These are phyloP conservation scores for Entomophthora muscae DNA, from an alignment of 371 early-diverging fungal genomes.

Conservation along the genomic window DNA sequence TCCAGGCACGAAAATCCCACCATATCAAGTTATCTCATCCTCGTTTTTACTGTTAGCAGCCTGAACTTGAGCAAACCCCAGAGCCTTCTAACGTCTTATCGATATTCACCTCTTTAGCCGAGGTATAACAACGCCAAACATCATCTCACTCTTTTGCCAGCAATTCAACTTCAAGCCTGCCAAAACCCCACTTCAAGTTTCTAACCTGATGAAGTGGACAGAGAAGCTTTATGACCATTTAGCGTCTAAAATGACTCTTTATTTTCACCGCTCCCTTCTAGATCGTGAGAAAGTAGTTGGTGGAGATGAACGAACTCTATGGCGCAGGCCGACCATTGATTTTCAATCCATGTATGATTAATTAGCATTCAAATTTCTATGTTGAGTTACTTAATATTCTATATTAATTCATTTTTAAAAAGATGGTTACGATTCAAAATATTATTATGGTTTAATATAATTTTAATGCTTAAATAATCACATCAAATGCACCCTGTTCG, in stretches of 20 bases:
- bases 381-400: too few relatives aligned
- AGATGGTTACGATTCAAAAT: too few relatives aligned
- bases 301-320: conserved; percentile 30
- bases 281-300: conserved; percentile 28
- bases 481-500: too few relatives aligned
- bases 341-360: conserved; percentile 37
- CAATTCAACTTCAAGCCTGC: background rate
- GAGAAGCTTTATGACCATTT: conserved; percentile 28
- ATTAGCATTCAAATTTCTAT: too few relatives aligned
- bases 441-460: too few relatives aligned
- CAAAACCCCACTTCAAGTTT: background rate
- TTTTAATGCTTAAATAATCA: too few relatives aligned
- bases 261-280: conserved; percentile 30
- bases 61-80: background rate
- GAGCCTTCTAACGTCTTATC: background rate
- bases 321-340: conserved; percentile 32
- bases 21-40: too few relatives aligned
- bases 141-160: too few relatives aligned
- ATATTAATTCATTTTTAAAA: too few relatives aligned
- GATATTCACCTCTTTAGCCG: background rate
- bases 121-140: too few relatives aligned
- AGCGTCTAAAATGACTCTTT: conserved; percentile 38
- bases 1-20: background rate
- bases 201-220: conserved; percentile 33
- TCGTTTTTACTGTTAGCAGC: background rate